Conservation (phyloP, 306 rosid species). For the Macrotyloma uniflorum region DNA sequence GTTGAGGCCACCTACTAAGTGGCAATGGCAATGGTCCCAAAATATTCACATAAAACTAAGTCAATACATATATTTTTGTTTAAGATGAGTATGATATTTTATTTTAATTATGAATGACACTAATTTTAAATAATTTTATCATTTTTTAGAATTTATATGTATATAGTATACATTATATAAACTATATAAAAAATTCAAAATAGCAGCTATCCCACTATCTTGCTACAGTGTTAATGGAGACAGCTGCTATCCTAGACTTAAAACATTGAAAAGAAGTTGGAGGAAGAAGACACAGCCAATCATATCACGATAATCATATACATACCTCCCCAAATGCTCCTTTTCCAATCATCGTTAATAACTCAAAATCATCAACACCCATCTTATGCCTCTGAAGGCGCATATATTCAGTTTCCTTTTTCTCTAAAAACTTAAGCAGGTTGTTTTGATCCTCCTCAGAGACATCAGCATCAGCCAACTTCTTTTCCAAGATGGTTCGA, state of each 20-base stretch:
- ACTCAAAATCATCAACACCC: conserved; percentile 93
- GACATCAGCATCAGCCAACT: conserved; percentile 98
- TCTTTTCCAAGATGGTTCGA: conserved; percentile 82
- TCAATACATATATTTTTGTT: neutral
- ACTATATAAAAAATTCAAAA: neutral
- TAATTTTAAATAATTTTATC: no score
- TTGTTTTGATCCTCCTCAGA: conserved; percentile 98
- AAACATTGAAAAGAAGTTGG: conserved; percentile 9
- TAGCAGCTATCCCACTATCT: neutral
- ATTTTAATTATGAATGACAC: no score
- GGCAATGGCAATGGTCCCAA: no score
- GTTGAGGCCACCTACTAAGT: no score
- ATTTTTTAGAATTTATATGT: neutral
- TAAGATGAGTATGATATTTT: no score
- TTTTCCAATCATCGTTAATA: conserved; percentile 95
- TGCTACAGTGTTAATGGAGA: neutral
- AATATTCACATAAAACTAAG: neutral
- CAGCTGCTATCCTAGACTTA: neutral
- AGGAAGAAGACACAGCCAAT: conserved; percentile 16
- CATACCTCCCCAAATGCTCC: conserved; percentile 99
- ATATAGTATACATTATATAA: neutral
- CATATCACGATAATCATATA: conserved; percentile 11
- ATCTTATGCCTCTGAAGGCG: conserved; percentile 98
- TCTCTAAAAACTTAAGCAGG: conserved; percentile 86
- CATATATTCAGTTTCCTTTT: conserved; percentile 99